Base-by-base conservation (phyloP, 768 basidiomycete genomes). In the Pluteus cervinus region DNA sequence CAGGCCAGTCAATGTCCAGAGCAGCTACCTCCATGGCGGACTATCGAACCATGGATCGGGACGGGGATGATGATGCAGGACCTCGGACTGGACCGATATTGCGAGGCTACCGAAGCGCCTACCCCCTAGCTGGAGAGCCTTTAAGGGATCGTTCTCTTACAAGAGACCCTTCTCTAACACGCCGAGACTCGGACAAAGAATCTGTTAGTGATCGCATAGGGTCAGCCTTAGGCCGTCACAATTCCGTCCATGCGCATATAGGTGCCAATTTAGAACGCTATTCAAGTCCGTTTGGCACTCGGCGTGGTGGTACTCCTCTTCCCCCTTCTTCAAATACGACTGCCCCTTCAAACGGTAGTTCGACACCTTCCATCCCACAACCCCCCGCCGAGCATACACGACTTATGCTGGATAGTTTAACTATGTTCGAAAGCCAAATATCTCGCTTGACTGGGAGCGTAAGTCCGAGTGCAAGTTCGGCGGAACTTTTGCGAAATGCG, bases 401-500 rank as follows among this genome's bases (percentile, higher is more conserved):
- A n/a, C 58, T 90, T 30, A 77, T 89, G 72, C 47, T 77, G 15
- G 85, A 89, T 28, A 73, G 79, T 12, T 58, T 89, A 10, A 53
- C 61, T 4, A 75, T 82, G 66, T 86, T 90, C 45, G 84, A 88
- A 53, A 60, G 69, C 2, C 72, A 82, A 17, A 58, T 88, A 2
- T 57, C 68, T 15, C 78, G 81, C 33, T 54, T 81, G 9, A 71
- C 78, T 1, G 54, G 43, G 8, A 37, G 40, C 14, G 50, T 47
- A n/a, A 41, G 40, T 17, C 25, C 61, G 14, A 50, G 47, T 24
- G 63, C 63, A 7, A 63, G 65, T 4, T 58, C 69, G 12, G 62
- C 65, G 0, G 84, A 86, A 24, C 57, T 87, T 26, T 62, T 75
- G 34, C 65, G 73, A 39, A 73, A 66, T 34, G 83, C 87, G 2